Percentiles rank a stretch among this genome's conserved stretches.
phyloP scores from a whole-genome alignment of 495 filamentous ascomycete genomes.

The Pyrenopolyporus hunteri region DNA sequence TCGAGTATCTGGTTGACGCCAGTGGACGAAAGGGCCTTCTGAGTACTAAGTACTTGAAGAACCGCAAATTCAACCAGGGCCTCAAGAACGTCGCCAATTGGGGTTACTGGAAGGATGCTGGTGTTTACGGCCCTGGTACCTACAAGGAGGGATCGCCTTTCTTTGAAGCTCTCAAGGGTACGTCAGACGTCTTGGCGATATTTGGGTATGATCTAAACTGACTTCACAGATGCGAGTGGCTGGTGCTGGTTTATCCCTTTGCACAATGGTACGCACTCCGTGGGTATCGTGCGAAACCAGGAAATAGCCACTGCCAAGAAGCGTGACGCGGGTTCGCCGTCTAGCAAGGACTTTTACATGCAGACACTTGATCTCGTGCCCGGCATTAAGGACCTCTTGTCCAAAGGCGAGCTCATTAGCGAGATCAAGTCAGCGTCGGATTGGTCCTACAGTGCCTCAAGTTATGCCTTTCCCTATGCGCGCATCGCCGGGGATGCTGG shows the following conservation, averaged over 20 bases:
- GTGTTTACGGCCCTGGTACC: conserved; percentile 40
- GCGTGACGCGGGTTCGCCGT: conserved; percentile 35
- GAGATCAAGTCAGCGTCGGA: conserved; percentile 49
- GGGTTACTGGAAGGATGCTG: conserved; percentile 50
- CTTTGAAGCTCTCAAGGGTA: conserved; percentile 50
- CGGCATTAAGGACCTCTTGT: conserved; percentile 35
- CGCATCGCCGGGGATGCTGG: conserved; percentile 55
- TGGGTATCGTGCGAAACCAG: conserved; percentile 51
- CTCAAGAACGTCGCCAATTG: conserved; percentile 55
- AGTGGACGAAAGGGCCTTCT: conserved; percentile 49
- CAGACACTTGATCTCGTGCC: conserved; percentile 44
- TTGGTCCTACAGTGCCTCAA: conserved; percentile 50
- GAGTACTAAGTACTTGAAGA: conserved; percentile 54
- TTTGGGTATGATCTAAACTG: neutral
- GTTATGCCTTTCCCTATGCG: conserved; percentile 43
- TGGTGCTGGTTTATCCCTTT: conserved; percentile 56
- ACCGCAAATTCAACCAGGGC: conserved; percentile 47
- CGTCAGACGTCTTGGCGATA: neutral
- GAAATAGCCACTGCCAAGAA: conserved; percentile 41
- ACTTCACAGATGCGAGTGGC: conserved; percentile 45
- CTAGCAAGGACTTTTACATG: conserved; percentile 49
- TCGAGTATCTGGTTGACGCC: conserved; percentile 56
- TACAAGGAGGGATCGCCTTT: conserved; percentile 43
- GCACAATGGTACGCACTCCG: conserved; percentile 50
- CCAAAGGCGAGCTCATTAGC: conserved; percentile 38